phyloP scores from a whole-genome alignment of 192 early-diverging fungal genomes.

The Coemansia asiatica region DNA sequence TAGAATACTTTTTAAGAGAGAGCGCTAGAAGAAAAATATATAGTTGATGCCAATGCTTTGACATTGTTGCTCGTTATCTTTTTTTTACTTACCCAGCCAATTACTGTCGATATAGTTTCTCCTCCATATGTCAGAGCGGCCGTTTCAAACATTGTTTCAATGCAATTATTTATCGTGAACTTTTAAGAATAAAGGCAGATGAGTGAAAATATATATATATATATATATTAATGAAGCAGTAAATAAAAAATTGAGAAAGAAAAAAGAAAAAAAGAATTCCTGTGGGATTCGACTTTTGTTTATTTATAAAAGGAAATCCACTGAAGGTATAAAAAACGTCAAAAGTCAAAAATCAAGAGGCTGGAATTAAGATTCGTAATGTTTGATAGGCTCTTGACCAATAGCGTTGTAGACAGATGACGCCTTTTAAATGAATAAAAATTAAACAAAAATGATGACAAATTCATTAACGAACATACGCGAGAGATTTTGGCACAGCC shows the following conservation, averaged over 20 bases:
- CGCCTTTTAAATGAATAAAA: neutral
- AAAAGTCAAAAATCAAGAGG: neutral
- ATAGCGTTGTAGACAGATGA: neutral
- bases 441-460: too few relatives aligned
- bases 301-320: neutral
- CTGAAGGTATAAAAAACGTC: neutral
- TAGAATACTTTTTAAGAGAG: too few relatives aligned
- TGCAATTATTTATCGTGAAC: neutral
- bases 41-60: neutral
- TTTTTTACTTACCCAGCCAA: slow-evolving; percentile 2
- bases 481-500: too few relatives aligned
- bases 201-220: neutral
- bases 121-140: neutral
- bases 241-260: neutral
- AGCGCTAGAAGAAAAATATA: too few relatives aligned
- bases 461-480: too few relatives aligned
- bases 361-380: neutral
- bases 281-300: neutral
- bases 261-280: neutral
- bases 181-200: neutral
- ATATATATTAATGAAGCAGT: neutral
- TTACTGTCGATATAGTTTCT: neutral
- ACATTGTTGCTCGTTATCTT: neutral
- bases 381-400: neutral
- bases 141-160: neutral